Conservation (phyloP, 352 stramenopile species). For the Phytophthora vignae region DNA sequence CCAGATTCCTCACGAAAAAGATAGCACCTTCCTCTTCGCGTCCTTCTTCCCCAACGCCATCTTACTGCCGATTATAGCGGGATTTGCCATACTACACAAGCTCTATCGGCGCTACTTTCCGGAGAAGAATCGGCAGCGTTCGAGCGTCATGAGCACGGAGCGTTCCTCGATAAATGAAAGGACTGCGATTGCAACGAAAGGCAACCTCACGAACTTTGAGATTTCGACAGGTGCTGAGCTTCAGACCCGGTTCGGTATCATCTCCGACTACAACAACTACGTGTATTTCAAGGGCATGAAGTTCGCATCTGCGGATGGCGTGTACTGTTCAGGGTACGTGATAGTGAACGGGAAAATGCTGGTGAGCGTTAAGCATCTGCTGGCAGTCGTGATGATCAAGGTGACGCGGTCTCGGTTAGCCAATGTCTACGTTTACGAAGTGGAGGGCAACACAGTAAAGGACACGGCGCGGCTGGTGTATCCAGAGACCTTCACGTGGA, state of each 20-base stretch:
- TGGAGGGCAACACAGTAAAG: conserved; percentile 47
- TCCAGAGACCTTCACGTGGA: conserved; percentile 27
- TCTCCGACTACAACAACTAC: conserved; percentile 53
- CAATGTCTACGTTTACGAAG: conserved; percentile 52
- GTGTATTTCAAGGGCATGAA: conserved; percentile 54
- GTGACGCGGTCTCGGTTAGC: conserved; percentile 23
- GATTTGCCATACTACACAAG: conserved; percentile 34
- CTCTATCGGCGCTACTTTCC: conserved; percentile 31
- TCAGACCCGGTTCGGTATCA: conserved; percentile 40
- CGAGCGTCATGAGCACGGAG: conserved; percentile 16
- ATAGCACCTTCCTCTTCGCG: conserved; percentile 19
- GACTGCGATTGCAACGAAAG: conserved; percentile 15
- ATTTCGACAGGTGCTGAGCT: conserved; percentile 41
- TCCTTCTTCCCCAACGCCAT: conserved; percentile 31
- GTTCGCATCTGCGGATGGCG: conserved; percentile 46
- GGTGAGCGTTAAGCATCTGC: conserved; percentile 37
- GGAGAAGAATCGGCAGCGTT: conserved; percentile 21
- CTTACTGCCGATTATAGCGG: conserved; percentile 28
- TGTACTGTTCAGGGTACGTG: conserved; percentile 53
- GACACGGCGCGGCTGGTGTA: conserved; percentile 33
- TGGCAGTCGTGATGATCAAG: conserved; percentile 45
- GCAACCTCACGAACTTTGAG: conserved; percentile 43
- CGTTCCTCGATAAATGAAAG: conserved; percentile 27
- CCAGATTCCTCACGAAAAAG: conserved; percentile 23
- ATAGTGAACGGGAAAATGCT: conserved; percentile 49